Evolutionary conservation across 1,139 yeast species (phyloP).

Genomic region (Magnusiomyces sp.): DNA sequence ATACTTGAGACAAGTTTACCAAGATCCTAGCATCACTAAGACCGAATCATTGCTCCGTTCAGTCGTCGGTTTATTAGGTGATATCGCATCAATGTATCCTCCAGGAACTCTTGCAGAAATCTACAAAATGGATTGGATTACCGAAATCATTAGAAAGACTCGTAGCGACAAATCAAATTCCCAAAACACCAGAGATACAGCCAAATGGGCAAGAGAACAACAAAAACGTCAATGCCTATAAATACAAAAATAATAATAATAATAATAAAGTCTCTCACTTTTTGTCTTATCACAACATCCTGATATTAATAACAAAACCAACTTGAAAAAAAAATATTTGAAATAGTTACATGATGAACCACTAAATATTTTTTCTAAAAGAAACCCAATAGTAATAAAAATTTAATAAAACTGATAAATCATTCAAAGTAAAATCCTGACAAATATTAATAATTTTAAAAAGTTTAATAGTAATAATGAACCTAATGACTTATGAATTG

Average conservation of each 20-base stretch:
- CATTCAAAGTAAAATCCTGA: no score
- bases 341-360: no score
- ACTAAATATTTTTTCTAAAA: no score
- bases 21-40: conserved; percentile 50
- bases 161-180: conserved; percentile 54
- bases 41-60: conserved; percentile 65
- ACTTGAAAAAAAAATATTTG: no score
- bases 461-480: no score
- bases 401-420: no score
- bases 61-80: conserved; percentile 86
- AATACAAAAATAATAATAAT: no score
- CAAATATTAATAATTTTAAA: no score
- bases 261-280: conserved; percentile 19
- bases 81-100: conserved; percentile 79
- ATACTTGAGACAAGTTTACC: conserved; percentile 53
- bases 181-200: conserved; percentile 71
- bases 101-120: conserved; percentile 64
- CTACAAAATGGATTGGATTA: conserved; percentile 68
- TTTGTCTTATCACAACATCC: no score
- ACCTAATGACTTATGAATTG: no score
- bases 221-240: conserved; percentile 61
- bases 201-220: conserved; percentile 94
- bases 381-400: no score
- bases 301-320: no score
- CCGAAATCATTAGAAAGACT: conserved; percentile 67